Evolutionary conservation across 169 alveolate genomes (phyloP).

Genomic region (Cryptosporidium canis): DNA sequence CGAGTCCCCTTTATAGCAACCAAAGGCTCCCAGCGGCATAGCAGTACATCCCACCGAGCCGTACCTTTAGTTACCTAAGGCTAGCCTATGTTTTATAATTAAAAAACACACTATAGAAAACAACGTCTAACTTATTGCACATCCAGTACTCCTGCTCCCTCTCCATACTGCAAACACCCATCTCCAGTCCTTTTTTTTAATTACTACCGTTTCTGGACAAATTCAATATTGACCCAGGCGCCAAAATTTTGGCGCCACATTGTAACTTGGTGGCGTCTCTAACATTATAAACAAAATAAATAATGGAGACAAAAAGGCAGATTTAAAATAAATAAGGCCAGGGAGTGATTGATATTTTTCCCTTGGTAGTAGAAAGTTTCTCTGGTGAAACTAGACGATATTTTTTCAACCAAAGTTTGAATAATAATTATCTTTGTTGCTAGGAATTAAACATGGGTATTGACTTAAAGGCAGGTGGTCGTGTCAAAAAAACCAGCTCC

Average conservation of each 20-base stretch:
- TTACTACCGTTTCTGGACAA: background rate
- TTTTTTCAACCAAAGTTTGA: slow-evolving; percentile 8
- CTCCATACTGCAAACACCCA: background rate
- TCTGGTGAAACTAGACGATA: background rate
- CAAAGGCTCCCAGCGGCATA: background rate
- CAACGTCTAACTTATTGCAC: background rate
- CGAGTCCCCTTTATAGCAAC: background rate
- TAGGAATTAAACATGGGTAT: slow-evolving; percentile 82
- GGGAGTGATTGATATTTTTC: background rate
- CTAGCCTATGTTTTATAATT: background rate
- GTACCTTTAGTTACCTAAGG: background rate
- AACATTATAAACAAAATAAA: background rate
- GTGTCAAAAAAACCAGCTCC: slow-evolving; percentile 88
- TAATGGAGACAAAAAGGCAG: slow-evolving; percentile 43
- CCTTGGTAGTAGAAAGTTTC: background rate
- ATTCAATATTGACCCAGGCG: background rate
- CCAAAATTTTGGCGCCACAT: background rate
- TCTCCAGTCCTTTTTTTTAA: background rate
- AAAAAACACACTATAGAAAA: background rate
- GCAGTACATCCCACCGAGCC: background rate
- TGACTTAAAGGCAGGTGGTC: slow-evolving; percentile 90
- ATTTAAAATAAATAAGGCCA: background rate
- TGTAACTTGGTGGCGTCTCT: slow-evolving; percentile 37
- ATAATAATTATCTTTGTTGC: slow-evolving; percentile 13
- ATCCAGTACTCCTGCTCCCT: background rate